Evolutionary conservation across 2,329 filamentous ascomycete species (phyloP).

Genomic region (Mariannaea sp.): DNA sequence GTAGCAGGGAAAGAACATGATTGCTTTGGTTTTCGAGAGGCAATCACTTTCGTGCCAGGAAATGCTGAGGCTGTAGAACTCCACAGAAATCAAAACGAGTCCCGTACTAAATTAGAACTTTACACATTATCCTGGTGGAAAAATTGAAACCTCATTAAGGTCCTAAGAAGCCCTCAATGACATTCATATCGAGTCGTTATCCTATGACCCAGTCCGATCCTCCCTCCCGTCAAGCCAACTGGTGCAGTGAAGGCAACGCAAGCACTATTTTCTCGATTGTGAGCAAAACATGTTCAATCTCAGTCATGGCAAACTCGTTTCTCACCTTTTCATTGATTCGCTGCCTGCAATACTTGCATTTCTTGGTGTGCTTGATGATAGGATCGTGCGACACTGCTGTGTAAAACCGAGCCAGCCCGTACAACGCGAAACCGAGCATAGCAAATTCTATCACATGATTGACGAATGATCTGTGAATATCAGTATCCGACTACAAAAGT

Average conservation of each 20-base stretch:
- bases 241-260: slow-evolving; percentile 55
- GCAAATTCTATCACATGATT: slow-evolving; percentile 69
- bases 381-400: slow-evolving; percentile 65
- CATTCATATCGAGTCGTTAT: no score
- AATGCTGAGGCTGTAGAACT: no score
- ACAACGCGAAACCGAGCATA: slow-evolving; percentile 68
- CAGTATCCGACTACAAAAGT: not conserved
- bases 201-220: slow-evolving; percentile 38
- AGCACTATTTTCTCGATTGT: slow-evolving; percentile 42
- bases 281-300: slow-evolving; percentile 1
- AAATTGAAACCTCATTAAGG: not conserved
- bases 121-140: not conserved
- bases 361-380: slow-evolving; percentile 72
- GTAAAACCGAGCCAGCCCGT: slow-evolving; percentile 66
- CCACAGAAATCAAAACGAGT: not conserved
- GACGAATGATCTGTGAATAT: slow-evolving; percentile 57
- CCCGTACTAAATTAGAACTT: not conserved
- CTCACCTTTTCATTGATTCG: slow-evolving; percentile 65
- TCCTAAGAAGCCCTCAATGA: no score
- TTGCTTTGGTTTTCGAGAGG: not conserved
- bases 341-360: slow-evolving; percentile 71
- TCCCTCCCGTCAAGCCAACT: slow-evolving; percentile 59
- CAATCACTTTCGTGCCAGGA: not conserved
- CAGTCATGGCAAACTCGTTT: not conserved
- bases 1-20: no score